These are phyloP conservation scores for Hymenoscyphus fraxineus DNA, from an alignment of 2,329 filamentous ascomycete genomes.

Conservation along the genomic window DNA sequence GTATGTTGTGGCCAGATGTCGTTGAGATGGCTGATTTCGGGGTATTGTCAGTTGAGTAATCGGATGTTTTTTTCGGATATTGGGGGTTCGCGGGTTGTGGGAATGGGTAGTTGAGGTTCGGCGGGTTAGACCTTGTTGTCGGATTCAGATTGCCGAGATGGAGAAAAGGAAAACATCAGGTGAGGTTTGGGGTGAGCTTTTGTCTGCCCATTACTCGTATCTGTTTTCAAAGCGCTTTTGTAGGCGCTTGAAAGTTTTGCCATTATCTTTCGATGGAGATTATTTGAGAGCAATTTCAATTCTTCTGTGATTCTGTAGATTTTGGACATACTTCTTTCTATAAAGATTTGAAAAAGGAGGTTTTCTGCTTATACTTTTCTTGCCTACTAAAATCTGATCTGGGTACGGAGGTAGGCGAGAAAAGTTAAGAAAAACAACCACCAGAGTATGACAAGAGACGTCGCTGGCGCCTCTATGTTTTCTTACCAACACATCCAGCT, in stretches of 20 bases:
- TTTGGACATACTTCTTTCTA: no score
- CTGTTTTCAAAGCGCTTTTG: background rate
- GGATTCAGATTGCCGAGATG: background rate
- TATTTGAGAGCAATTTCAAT: background rate
- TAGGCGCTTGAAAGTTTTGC: no score
- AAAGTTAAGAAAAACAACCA: no score
- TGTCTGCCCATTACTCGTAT: background rate
- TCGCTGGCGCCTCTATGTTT: no score
- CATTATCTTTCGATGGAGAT: no score
- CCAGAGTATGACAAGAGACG: no score
- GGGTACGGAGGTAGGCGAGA: no score
- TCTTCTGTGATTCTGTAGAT: background rate
- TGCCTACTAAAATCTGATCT: no score
- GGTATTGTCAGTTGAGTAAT: background rate
- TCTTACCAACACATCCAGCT: no score
- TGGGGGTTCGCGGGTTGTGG: background rate
- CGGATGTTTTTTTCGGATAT: background rate
- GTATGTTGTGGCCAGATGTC: background rate
- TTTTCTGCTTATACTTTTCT: background rate
- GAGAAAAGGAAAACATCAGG: background rate
- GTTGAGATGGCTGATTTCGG: background rate
- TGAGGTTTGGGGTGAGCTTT: background rate
- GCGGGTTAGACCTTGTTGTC: background rate
- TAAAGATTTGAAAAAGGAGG: background rate
- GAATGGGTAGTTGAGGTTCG: background rate